Percentiles rank a stretch among this genome's conserved stretches.
These are phyloP conservation scores for Chlamydomonas reinhardtii DNA, from an alignment of 163 green algal genomes.

Conservation along the genomic window DNA sequence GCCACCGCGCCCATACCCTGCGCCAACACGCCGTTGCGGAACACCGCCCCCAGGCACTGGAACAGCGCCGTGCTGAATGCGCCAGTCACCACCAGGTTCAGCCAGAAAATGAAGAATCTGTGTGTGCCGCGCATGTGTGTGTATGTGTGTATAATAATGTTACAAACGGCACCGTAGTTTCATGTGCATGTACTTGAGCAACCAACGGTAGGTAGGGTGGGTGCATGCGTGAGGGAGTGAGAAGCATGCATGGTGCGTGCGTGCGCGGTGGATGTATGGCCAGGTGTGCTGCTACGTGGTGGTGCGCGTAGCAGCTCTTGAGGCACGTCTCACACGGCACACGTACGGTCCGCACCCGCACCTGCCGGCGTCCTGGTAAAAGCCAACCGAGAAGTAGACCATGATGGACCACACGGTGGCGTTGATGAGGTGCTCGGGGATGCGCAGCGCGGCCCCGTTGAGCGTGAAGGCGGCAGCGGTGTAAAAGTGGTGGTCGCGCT, in stretches of 20 bases:
- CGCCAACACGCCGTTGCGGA: conserved; percentile 25
- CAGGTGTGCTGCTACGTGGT: too few relatives aligned
- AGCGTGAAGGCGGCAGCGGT: not conserved
- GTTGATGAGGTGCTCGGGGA: conserved; percentile 44
- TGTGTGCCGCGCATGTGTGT: not conserved
- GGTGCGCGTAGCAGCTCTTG: too few relatives aligned
- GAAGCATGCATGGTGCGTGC: too few relatives aligned
- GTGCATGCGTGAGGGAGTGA: too few relatives aligned
- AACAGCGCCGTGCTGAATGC: conserved; percentile 19
- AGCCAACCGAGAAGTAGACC: conserved; percentile 59
- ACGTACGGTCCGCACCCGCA: not conserved
- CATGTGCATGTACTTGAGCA: too few relatives aligned
- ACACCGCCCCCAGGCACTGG: conserved; percentile 27
- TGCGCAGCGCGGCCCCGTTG: not conserved
- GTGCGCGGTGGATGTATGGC: too few relatives aligned
- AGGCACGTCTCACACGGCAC: conserved; percentile 32
- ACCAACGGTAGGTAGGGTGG: too few relatives aligned
- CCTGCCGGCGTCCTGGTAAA: not conserved
- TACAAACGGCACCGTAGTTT: too few relatives aligned
- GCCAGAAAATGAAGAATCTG: conserved; percentile 52
- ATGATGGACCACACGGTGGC: conserved; percentile 41
- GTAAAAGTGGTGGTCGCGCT: conserved; percentile 52
- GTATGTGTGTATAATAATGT: too few relatives aligned
- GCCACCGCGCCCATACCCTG: conserved; percentile 40
- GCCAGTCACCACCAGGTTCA: conserved; percentile 3